Percentiles rank a stretch among this genome's conserved stretches.
Evolutionary conservation across 371 early-diverging fungal genomes (phyloP).

Genomic region (Enterocytospora artemiae): DNA sequence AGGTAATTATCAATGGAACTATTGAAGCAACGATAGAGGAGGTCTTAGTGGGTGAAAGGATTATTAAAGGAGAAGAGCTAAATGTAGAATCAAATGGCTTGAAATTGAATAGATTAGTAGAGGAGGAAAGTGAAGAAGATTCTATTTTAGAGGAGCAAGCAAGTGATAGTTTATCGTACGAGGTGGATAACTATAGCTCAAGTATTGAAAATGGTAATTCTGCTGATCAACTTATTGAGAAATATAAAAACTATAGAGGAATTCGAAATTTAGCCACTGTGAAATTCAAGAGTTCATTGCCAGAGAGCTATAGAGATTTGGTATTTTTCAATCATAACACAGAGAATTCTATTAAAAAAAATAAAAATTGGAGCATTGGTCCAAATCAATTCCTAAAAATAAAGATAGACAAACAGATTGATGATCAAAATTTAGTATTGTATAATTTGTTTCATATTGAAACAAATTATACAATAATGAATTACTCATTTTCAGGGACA

Average conservation of each 20-base stretch:
- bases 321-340: constrained; percentile 38
- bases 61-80: constrained; percentile 9
- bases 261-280: constrained; percentile 31
- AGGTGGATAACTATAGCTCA: constrained; percentile 3
- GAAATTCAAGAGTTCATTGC: constrained; percentile 39
- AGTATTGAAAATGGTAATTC: constrained; percentile 16
- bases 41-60: constrained; percentile 6
- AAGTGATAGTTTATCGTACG: constrained; percentile 13
- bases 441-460: constrained; percentile 44
- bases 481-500: constrained; percentile 22
- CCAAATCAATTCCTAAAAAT: constrained; percentile 25
- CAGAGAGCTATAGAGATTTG: constrained; percentile 46
- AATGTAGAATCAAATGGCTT: constrained; percentile 25
- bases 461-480: constrained; percentile 29
- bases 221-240: constrained; percentile 27
- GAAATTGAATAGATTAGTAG: neutral
- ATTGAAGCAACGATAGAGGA: constrained; percentile 28
- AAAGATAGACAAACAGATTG: constrained; percentile 12
- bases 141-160: constrained; percentile 5
- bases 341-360: constrained; percentile 23
- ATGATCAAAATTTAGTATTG: constrained; percentile 20
- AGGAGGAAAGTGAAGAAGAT: constrained; percentile 15
- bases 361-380: constrained; percentile 17
- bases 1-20: constrained; percentile 51
- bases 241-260: constrained; percentile 39